These are phyloP conservation scores for Aurantiochytrium sp. DNA, from an alignment of 108 stramenopile genomes.

Conservation along the genomic window DNA sequence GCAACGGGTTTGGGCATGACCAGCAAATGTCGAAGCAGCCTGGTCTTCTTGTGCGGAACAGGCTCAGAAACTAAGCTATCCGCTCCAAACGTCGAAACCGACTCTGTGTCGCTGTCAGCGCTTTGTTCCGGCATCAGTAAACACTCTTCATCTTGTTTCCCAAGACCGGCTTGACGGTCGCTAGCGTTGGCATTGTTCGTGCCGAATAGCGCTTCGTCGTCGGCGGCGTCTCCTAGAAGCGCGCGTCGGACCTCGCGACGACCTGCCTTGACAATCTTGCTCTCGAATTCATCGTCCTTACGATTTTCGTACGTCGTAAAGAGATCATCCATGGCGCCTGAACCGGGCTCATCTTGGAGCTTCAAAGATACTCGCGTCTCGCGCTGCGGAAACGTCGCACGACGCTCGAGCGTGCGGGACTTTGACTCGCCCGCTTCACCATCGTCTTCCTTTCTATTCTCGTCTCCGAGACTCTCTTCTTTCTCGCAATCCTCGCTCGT, in stretches of 20 bases:
- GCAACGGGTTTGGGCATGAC: background rate
- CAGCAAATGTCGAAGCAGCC: background rate
- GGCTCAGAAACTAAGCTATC: background rate
- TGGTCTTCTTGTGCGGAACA: background rate
- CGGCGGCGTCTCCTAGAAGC: background rate
- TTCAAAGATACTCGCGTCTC: too few species aligned
- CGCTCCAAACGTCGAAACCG: background rate
- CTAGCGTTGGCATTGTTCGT: background rate
- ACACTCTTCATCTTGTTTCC: background rate
- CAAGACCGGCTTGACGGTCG: background rate
- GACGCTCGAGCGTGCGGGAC: background rate
- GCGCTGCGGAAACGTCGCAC: background rate
- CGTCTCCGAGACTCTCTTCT: background rate
- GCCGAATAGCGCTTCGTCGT: background rate
- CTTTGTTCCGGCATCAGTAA: background rate
- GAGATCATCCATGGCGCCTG: background rate
- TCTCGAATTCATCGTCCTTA: background rate
- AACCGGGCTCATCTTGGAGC: too few species aligned
- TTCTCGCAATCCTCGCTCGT: background rate
- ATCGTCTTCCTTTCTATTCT: too few species aligned
- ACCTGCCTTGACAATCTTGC: background rate
- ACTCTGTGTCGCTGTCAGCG: background rate
- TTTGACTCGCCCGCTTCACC: background rate
- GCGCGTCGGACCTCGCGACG: background rate
- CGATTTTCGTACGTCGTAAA: background rate